Evolutionary conservation across 371 early-diverging fungal species (phyloP), one percentile per base, ranked within the genome.

Genomic region (Thermomucor indicae-seudaticae): DNA sequence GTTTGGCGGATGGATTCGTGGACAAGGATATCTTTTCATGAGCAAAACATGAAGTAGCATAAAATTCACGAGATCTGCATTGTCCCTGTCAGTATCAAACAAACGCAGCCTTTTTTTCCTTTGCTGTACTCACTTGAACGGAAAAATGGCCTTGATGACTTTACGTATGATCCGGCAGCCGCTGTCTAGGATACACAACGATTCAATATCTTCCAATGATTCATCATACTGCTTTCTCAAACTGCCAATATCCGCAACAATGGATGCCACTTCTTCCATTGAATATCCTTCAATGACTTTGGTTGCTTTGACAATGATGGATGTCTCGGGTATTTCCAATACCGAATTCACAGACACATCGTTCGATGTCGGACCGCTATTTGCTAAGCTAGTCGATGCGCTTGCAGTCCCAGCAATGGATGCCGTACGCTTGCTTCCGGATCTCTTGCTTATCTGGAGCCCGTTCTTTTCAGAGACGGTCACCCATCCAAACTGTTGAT

Each of bases 281-380:
- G 82, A 81, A 43, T 75, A 79, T 14, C 73, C 64, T 42, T 81
- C 82, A 31, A 81, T 78, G 10, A 81, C 79, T 40, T 78, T 79
- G 20, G 75, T 64, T 0, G 74, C 80, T 27, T 75, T 72, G 48
- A 77, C 68, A 11, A 78, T 59, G 44, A 74, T 65, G 4, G 71
- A 75, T n/a, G 77, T 75, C 2, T 79, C 77, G 10, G 73, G 70
- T 0, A 81, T 72, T 4, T 67, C 62, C 2, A 65, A 32, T n/a
- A n/a, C n/a, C n/a, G n/a, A n/a, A n/a, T n/a, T n/a, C n/a, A n/a
- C n/a, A n/a, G n/a, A n/a, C n/a, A n/a, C n/a, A n/a, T n/a, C n/a
- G n/a, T n/a, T n/a, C n/a, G n/a, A n/a, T n/a, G n/a, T n/a, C 4
- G 59, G 51, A 2, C 17, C 40, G 1, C 17, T n/a, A 14, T 45